Conservation (phyloP, 2,329 filamentous ascomycete genomes). For the Trichophyton rubrum region DNA sequence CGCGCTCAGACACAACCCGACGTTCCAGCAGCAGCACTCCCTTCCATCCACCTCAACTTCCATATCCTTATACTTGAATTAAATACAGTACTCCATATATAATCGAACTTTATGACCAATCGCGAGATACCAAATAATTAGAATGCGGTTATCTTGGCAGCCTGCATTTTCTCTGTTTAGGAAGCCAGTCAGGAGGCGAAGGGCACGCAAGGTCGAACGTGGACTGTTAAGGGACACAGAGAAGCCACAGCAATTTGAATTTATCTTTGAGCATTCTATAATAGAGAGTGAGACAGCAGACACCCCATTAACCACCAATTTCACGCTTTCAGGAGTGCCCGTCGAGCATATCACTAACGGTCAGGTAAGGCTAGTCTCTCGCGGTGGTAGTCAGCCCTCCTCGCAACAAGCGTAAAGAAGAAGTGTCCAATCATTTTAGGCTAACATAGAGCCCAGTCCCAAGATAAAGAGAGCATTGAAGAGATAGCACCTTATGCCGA, state of each 20-base stretch:
- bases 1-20: no score
- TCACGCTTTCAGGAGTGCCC: not conserved
- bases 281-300: not conserved
- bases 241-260: not conserved
- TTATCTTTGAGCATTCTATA: not conserved
- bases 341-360: not conserved
- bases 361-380: not conserved
- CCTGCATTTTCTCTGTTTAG: not conserved
- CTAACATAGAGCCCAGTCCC: not conserved
- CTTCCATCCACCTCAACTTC: not conserved
- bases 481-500: not conserved
- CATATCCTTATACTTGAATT: not conserved
- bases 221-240: not conserved
- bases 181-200: not conserved
- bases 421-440: not conserved
- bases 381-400: not conserved
- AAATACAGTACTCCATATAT: not conserved
- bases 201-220: not conserved
- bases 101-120: not conserved
- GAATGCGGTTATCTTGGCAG: not conserved
- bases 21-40: no score
- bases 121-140: not conserved
- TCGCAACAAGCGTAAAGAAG: no score
- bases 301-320: not conserved
- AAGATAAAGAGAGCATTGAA: not conserved